Base-by-base conservation (phyloP, 305 asterid genomes). In the Ilex paraguariensis region DNA sequence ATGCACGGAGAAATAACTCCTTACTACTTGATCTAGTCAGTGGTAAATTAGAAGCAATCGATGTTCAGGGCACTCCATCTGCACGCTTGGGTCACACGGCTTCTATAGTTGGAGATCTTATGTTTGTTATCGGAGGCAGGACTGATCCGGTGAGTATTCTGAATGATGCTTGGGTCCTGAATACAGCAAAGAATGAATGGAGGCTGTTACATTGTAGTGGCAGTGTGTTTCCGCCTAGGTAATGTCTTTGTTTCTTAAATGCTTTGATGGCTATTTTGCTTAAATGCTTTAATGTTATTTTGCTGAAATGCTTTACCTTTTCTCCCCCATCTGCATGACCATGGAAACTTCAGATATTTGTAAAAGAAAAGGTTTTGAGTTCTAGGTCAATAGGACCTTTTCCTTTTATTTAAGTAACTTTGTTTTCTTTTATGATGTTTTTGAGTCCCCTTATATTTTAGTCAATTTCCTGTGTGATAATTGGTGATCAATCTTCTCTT, bases 111-210 rank as follows among this genome's bases (percentile, higher is more conserved):
- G 93, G 88, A 71, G 89, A 88, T 70, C 68, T 58, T 62, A 55
- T 90, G 67, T 88, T 86, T 77, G 82, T 84, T 48, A 79, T 94
- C 70, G 99, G 99, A 67, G 99, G 97, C 69, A 81, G 99, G 81
- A 91, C 90, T 57, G 99, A 83, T 71, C 99, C 99, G 40, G 58
- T 72, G 64, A 82, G 79, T 70, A 81, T 87, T 72, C 69, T 90
- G 85, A 87, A 85, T 49, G 97, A 94, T 71, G 95, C 88, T 66
- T 94, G 97, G 97, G 80, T 67, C 63, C 85, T 83, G 75, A 74
- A 71, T 53, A 51, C 60, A 66, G 63, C 70, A 64, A 80, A 67
- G 58, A 80, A 74, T 50, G 84, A 94, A 62, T 90, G 96, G 95
- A 79, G 65, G 72, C 82, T 79, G 75, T 66, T 88, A 70, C 83